These are phyloP conservation scores for Phytophthora sp. DNA, from an alignment of 352 stramenopile species.

Conservation along the genomic window DNA sequence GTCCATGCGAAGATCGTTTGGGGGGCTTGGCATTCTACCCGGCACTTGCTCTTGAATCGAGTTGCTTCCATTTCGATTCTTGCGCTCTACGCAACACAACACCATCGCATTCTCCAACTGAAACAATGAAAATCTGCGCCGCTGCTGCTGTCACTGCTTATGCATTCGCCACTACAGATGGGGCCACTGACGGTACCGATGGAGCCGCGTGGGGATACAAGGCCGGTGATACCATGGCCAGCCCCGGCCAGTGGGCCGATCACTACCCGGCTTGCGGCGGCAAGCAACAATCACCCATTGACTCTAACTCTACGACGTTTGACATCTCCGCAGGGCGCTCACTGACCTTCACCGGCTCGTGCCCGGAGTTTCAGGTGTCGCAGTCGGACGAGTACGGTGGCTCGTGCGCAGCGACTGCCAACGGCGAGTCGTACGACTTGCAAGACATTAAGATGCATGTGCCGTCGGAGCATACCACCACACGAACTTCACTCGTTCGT, in stretches of 20 bases:
- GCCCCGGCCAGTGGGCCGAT: constrained; percentile 21
- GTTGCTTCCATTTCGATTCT: constrained; percentile 9
- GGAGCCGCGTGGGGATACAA: constrained; percentile 27
- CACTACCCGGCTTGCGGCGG: constrained; percentile 31
- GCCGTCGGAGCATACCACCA: constrained; percentile 53
- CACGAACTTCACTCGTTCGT: too few relatives aligned
- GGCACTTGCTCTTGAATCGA: too few relatives aligned
- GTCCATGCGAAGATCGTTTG: too few relatives aligned
- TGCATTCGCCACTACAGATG: constrained; percentile 2
- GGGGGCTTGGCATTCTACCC: too few relatives aligned
- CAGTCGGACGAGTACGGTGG: constrained; percentile 29
- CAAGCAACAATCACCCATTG: constrained; percentile 39
- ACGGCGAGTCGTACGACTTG: constrained; percentile 29
- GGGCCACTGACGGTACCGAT: constrained; percentile 3
- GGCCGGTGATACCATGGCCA: constrained; percentile 13
- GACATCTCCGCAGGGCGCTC: constrained; percentile 10
- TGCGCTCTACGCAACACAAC: background rate
- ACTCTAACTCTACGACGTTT: constrained; percentile 15
- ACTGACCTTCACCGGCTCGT: constrained; percentile 28
- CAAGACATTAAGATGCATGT: constrained; percentile 45
- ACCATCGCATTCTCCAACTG: background rate
- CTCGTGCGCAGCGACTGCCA: constrained; percentile 9
- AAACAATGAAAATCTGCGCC: constrained; percentile 15
- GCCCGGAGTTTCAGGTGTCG: constrained; percentile 27
- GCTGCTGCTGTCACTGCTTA: background rate